These are phyloP conservation scores for Curvularia verruculosa DNA, from an alignment of 2,329 filamentous ascomycete genomes.

Conservation along the genomic window DNA sequence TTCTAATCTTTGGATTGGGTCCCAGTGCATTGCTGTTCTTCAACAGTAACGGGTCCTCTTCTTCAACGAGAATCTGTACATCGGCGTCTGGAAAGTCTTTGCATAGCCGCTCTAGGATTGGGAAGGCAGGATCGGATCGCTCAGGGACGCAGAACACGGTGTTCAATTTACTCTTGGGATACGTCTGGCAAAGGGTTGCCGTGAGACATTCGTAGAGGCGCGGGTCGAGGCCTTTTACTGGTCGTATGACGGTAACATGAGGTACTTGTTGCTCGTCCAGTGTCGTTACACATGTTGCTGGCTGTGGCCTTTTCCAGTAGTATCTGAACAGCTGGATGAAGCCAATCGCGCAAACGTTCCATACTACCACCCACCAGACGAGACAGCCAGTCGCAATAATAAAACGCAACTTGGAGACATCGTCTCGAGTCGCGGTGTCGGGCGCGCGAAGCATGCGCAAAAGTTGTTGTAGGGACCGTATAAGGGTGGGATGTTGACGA, in stretches of 20 bases:
- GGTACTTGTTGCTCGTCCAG: slow-evolving; percentile 62
- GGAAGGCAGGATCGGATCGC: slow-evolving; percentile 75
- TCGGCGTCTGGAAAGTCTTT: slow-evolving; percentile 75
- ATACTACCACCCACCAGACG: slow-evolving; percentile 63
- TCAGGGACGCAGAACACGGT: slow-evolving; percentile 83
- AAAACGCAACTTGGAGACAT: slow-evolving; percentile 45
- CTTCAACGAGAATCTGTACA: slow-evolving; percentile 76
- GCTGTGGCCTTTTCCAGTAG: slow-evolving; percentile 56
- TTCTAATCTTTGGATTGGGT: slow-evolving; percentile 97
- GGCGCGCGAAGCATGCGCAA: slow-evolving; percentile 46
- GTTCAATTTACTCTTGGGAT: slow-evolving; percentile 76
- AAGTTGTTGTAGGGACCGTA: slow-evolving; percentile 17
- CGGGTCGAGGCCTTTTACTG: slow-evolving; percentile 90
- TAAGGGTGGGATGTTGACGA: slow-evolving; percentile 21
- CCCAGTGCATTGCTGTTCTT: slow-evolving; percentile 67
- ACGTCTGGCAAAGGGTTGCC: slow-evolving; percentile 81
- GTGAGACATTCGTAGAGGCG: slow-evolving; percentile 90
- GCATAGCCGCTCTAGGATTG: slow-evolving; percentile 73
- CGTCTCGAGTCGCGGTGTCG: slow-evolving; percentile 28
- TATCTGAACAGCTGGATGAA: slow-evolving; percentile 64
- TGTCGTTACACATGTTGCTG: slow-evolving; percentile 50
- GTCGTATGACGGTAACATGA: slow-evolving; percentile 87
- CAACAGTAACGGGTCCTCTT: slow-evolving; percentile 74
- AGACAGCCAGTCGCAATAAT: slow-evolving; percentile 56
- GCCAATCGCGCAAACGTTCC: slow-evolving; percentile 63